Base-by-base conservation (phyloP, 192 early-diverging fungal genomes). In the Podochytrium sp. region DNA sequence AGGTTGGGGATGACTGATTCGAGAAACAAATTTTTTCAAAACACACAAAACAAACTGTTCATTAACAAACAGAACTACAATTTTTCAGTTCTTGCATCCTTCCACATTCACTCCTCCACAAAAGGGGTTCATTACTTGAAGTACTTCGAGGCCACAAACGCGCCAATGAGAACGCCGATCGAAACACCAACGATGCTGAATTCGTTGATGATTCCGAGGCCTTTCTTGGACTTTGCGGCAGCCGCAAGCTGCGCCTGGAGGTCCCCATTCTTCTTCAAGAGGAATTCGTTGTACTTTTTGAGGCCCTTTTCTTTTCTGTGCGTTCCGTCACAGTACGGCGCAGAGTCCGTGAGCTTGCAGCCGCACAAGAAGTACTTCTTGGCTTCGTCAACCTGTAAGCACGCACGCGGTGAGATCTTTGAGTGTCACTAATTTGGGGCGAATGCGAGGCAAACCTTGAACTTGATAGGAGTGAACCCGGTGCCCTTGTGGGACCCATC, bases 261-360 rank as follows among this genome's bases (percentile, higher is more conserved):
- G 41, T 77, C 70, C 10, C 75, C 65, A 59, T 82, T 82, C 35
- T 65, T 67, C 60, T 80, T 79, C n/a, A 82, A 47, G 25, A 82
- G 59, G 49, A 76, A 82, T 61, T 77, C 78, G 50, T 79, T 82
- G 78, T 80, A 82, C 70, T 76, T 77, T 34, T 53, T 57, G 39
- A 82, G 32, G 27, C 81, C 81, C 62, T 76, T 72, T 50, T 82
- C 81, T 61, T 80, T 79, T 39, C 47, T 37, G 72, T 82, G 81
- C 1, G 76, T 80, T 35, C 81, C 81, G 55, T 82, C 81, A 71
- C 81, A 82, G 75, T 77, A 82, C 23, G 81, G 78, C 18, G 33
- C 40, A 63, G 29, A 71, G 4, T 67, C 81, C 10, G 71, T 67
- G 30, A 50, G 32, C 47, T 74, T 67, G 67, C 80, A 82, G 33